These are phyloP conservation scores for Dactylorhiza incarnata DNA, from an alignment of 106 monocot species.

Conservation along the genomic window DNA sequence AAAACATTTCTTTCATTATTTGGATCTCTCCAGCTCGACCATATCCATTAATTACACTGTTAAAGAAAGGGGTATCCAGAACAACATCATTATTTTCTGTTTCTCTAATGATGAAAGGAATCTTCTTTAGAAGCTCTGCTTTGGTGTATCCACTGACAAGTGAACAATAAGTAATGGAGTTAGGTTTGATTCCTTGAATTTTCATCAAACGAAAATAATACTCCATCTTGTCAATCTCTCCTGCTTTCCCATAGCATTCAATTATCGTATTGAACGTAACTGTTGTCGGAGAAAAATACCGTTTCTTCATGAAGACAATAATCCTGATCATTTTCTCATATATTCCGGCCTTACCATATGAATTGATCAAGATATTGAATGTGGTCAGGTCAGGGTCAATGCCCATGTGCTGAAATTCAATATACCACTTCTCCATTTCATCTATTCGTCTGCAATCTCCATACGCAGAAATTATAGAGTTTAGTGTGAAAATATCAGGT, in stretches of 20 bases:
- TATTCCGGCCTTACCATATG: slow-evolving; percentile 60
- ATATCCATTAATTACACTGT: slow-evolving; percentile 83
- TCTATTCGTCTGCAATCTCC: slow-evolving; percentile 45
- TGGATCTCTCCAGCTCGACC: slow-evolving; percentile 60
- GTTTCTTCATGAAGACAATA: slow-evolving; percentile 70
- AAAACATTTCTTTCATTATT: slow-evolving; percentile 84
- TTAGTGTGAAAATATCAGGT: slow-evolving; percentile 76
- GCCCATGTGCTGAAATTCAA: slow-evolving; percentile 76
- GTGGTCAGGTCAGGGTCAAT: slow-evolving; percentile 70
- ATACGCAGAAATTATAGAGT: slow-evolving; percentile 70
- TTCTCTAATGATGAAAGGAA: slow-evolving; percentile 64
- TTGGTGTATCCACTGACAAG: slow-evolving; percentile 63
- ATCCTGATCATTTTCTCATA: slow-evolving; percentile 56
- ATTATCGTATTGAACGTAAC: slow-evolving; percentile 78
- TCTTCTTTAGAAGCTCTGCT: slow-evolving; percentile 50
- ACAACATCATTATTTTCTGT: slow-evolving; percentile 73
- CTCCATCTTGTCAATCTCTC: slow-evolving; percentile 82
- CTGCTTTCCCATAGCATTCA: slow-evolving; percentile 65
- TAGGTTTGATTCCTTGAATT: slow-evolving; percentile 75
- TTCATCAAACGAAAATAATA: slow-evolving; percentile 74
- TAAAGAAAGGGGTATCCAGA: slow-evolving; percentile 79
- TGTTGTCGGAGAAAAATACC: slow-evolving; percentile 54
- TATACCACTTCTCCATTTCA: slow-evolving; percentile 81
- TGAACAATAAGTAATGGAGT: slow-evolving; percentile 82
- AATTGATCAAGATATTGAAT: slow-evolving; percentile 86